Percentiles rank a stretch among this genome's conserved stretches.
These are phyloP conservation scores for Diutina pseudorugosa DNA, from an alignment of 1,139 yeast genomes.

Conservation along the genomic window DNA sequence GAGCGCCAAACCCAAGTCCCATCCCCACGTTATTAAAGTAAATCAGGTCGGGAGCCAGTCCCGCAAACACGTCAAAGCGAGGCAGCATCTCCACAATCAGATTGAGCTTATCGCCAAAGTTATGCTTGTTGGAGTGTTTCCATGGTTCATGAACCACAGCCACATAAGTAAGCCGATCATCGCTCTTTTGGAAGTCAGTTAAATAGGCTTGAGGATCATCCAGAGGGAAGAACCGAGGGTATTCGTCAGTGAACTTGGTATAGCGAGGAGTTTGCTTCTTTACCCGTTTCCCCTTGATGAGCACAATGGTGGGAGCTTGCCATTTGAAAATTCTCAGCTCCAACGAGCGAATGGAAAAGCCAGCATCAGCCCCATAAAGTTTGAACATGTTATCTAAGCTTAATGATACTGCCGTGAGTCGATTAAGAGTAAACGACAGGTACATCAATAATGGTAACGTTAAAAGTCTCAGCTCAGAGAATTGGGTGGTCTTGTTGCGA, in stretches of 20 bases:
- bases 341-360: conserved; percentile 78
- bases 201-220: conserved; percentile 4
- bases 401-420: background rate
- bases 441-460: background rate
- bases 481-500: background rate
- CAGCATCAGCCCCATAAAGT: conserved; percentile 63
- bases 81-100: conserved; percentile 57
- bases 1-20: conserved; percentile 74
- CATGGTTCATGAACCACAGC: conserved; percentile 61
- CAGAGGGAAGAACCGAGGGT: conserved; percentile 34
- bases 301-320: conserved; percentile 72
- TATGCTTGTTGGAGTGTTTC: conserved; percentile 58
- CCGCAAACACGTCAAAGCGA: conserved; percentile 40
- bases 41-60: conserved; percentile 15
- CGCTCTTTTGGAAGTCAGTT: conserved; percentile 21
- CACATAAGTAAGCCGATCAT: conserved; percentile 42
- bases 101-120: conserved; percentile 53
- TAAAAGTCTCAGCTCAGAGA: background rate
- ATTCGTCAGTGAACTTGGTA: conserved; percentile 36
- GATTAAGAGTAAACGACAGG: background rate
- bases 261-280: conserved; percentile 34
- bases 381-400: conserved; percentile 33
- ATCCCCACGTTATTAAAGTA: conserved; percentile 62
- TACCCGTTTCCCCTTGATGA: conserved; percentile 55
- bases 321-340: conserved; percentile 81